Conservation (phyloP, 164 flowering plant species). For the Vitis rotundifolia region DNA sequence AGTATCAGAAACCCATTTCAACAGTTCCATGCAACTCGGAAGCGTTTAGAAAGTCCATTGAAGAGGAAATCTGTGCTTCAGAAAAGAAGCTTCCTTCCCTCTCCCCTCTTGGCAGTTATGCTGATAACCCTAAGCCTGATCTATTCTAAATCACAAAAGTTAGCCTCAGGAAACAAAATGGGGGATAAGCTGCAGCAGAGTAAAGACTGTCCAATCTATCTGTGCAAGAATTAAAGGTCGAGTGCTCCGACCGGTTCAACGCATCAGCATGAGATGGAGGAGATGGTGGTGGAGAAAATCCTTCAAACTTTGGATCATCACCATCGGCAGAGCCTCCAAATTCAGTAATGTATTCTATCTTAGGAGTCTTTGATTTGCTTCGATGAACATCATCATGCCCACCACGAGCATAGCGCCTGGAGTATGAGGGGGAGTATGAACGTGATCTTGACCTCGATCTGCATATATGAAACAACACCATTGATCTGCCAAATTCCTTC, state of each 20-base stretch:
- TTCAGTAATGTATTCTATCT: conserved; percentile 93
- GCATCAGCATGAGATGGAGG: conserved; percentile 71
- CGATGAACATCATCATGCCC: conserved; percentile 63
- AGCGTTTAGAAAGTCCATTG: conserved; percentile 20
- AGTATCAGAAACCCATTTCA: conserved; percentile 36
- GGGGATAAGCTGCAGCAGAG: conserved; percentile 79
- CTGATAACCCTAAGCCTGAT: conserved; percentile 39
- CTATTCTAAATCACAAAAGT: conserved; percentile 53
- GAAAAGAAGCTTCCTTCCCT: conserved; percentile 45
- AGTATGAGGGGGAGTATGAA: conserved; percentile 78
- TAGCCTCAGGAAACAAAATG: conserved; percentile 58
- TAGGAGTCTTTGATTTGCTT: conserved; percentile 68
- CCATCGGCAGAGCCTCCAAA: conserved; percentile 77
- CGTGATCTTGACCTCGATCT: conserved; percentile 78
- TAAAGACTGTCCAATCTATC: conserved; percentile 90
- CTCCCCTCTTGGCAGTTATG: conserved; percentile 38
- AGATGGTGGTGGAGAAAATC: conserved; percentile 90
- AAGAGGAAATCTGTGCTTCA: conserved; percentile 38
- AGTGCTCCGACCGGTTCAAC: conserved; percentile 99
- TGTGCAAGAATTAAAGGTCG: conserved; percentile 92
- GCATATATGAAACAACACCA: conserved; percentile 11
- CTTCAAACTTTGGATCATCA: conserved; percentile 67
- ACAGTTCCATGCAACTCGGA: conserved; percentile 13
- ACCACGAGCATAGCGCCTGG: conserved; percentile 75
- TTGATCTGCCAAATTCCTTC: not conserved